Evolutionary conservation across 1,284 basidiomycete species (phyloP).

Genomic region (Papiliotrema flavescens): DNA sequence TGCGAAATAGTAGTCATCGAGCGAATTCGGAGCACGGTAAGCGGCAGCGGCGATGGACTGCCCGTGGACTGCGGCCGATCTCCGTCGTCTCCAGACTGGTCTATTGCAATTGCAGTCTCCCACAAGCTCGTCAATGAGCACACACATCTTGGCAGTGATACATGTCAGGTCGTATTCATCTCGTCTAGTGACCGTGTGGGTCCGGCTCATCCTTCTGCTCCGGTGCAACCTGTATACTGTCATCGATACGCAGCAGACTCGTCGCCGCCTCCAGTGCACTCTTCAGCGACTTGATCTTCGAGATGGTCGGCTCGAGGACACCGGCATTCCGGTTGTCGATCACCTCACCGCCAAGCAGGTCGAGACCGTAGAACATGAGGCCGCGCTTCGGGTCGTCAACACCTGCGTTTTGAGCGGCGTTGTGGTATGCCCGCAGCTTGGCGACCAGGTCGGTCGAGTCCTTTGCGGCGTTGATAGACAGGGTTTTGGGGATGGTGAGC

Average conservation of each 20-base stretch:
- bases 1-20: too few relatives aligned
- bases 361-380: slow-evolving; percentile 91
- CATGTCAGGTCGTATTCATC: background rate
- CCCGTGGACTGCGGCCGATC: background rate
- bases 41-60: too few relatives aligned
- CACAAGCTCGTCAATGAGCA: background rate
- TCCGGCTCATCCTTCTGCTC: slow-evolving; percentile 72
- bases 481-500: slow-evolving; percentile 91
- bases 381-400: slow-evolving; percentile 89
- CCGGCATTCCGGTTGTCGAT: slow-evolving; percentile 92
- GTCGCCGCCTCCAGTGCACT: slow-evolving; percentile 96
- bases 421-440: slow-evolving; percentile 95
- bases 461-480: slow-evolving; percentile 97
- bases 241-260: slow-evolving; percentile 90
- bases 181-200: slow-evolving; percentile 55
- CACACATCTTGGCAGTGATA: background rate
- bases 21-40: too few relatives aligned
- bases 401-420: slow-evolving; percentile 89
- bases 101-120: background rate
- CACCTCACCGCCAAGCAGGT: slow-evolving; percentile 89
- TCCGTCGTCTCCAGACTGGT: background rate
- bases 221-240: slow-evolving; percentile 55
- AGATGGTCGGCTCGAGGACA: slow-evolving; percentile 92
- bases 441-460: slow-evolving; percentile 97
- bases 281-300: slow-evolving; percentile 95